phyloP scores from a whole-genome alignment of 768 basidiomycete genomes.

The Lentinula detonsa region DNA sequence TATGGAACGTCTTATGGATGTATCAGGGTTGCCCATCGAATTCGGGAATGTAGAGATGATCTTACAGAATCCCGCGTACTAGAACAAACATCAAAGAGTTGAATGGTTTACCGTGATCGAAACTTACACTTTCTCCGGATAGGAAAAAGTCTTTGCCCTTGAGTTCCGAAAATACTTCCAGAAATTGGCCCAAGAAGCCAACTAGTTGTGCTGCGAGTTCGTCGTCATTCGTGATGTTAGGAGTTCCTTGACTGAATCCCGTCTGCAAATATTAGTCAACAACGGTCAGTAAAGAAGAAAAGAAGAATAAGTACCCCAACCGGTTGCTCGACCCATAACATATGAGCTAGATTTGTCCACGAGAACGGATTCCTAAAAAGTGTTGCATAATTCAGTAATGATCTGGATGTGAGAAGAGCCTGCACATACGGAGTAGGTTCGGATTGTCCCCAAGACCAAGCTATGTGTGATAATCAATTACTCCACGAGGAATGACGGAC shows the following conservation, averaged over 20 bases:
- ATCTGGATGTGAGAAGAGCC: conserved; percentile 11
- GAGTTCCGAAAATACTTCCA: conserved; percentile 67
- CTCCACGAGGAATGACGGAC: neutral
- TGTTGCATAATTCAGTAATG: conserved; percentile 19
- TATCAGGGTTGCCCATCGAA: conserved; percentile 1
- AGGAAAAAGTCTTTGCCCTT: conserved; percentile 69
- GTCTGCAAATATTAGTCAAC: conserved; percentile 26
- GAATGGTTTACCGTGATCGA: neutral
- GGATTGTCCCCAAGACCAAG: conserved; percentile 47
- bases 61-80: conserved; percentile 76
- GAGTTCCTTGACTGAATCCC: conserved; percentile 63
- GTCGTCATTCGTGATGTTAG: conserved; percentile 55
- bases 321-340: conserved; percentile 69
- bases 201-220: conserved; percentile 50
- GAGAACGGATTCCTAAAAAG: conserved; percentile 52
- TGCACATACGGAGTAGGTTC: conserved; percentile 19
- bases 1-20: conserved; percentile 33
- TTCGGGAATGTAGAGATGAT: neutral
- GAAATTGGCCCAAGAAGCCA: conserved; percentile 70
- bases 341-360: conserved; percentile 66
- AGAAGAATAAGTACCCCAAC: conserved; percentile 38
- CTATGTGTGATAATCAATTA: conserved; percentile 13
- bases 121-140: conserved; percentile 68
- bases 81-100: neutral
- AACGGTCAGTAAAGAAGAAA: neutral